Percentiles rank a stretch among this genome's conserved stretches.
Evolutionary conservation across 768 basidiomycete species (phyloP).

Genomic region (Psilocybe sp.): DNA sequence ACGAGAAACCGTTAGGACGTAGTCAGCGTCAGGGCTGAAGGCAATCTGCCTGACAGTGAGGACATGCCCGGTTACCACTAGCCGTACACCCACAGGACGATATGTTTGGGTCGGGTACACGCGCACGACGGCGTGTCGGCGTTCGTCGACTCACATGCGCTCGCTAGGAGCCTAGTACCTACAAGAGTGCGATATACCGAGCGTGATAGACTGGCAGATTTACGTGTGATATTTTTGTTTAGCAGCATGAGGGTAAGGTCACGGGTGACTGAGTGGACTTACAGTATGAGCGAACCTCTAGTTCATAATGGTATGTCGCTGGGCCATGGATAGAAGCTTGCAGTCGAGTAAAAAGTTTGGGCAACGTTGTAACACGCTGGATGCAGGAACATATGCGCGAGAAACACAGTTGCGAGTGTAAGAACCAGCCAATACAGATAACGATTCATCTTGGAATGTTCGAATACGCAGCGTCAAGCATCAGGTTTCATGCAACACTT

Average conservation of each 20-base stretch:
- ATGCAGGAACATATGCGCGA: too few species aligned
- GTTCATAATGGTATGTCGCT: too few species aligned
- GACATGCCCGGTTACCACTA: constrained; percentile 81
- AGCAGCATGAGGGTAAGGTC: neutral
- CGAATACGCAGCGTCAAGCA: too few species aligned
- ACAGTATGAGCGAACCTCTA: too few species aligned
- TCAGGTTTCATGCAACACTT: too few species aligned
- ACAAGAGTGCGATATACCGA: constrained; percentile 71
- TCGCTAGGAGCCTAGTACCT: constrained; percentile 78
- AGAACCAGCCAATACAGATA: too few species aligned
- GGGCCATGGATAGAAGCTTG: too few species aligned
- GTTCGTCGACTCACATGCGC: constrained; percentile 86
- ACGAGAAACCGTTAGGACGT: constrained; percentile 81
- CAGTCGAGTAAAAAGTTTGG: too few species aligned
- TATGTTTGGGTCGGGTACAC: constrained; percentile 74
- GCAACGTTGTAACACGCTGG: too few species aligned
- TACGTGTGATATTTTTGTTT: neutral
- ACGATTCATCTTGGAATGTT: too few species aligned
- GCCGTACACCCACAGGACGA: constrained; percentile 65
- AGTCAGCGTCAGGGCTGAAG: constrained; percentile 83
- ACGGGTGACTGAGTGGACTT: too few species aligned
- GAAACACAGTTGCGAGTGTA: too few species aligned
- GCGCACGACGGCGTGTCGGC: constrained; percentile 91
- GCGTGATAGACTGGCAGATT: constrained; percentile 68
- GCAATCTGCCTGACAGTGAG: constrained; percentile 88